Conservation (phyloP, 129 eudicot genomes). For the Tagetes patula region DNA sequence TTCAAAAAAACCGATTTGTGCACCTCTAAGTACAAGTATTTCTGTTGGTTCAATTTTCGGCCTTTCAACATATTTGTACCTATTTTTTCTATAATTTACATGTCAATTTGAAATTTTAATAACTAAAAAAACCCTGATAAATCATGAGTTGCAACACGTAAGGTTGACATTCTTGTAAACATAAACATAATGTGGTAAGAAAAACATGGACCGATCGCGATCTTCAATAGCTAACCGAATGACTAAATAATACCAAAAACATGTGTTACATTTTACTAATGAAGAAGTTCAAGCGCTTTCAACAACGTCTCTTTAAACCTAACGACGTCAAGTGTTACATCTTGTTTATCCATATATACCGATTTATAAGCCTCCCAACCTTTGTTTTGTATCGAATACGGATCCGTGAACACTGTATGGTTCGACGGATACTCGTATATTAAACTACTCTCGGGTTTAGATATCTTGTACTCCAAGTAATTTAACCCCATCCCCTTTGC, state of each 20-base stretch:
- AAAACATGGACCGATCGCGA: too few species aligned
- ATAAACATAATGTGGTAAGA: too few species aligned
- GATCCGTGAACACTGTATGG: conserved; percentile 52
- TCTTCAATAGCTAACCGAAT: neutral
- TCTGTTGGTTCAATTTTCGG: too few species aligned
- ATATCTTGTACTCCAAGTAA: conserved; percentile 62
- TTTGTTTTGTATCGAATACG: conserved; percentile 30
- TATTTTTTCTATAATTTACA: too few species aligned
- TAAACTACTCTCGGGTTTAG: conserved; percentile 53
- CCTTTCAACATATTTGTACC: too few species aligned
- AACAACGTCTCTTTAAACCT: conserved; percentile 48
- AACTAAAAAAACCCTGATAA: too few species aligned
- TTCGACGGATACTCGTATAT: conserved; percentile 44
- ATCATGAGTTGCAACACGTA: too few species aligned
- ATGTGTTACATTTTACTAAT: conserved; percentile 1
- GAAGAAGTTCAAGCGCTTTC: conserved; percentile 45
- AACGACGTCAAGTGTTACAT: conserved; percentile 56
- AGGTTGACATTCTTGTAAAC: too few species aligned
- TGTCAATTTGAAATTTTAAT: too few species aligned
- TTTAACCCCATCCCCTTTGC: conserved; percentile 55
- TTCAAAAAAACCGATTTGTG: too few species aligned
- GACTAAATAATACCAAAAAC: neutral
- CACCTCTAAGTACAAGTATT: too few species aligned
- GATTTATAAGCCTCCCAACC: conserved; percentile 55
- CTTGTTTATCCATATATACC: conserved; percentile 57